Conservation (phyloP, 2,329 filamentous ascomycete genomes). For the Neofusicoccum umdonicola region DNA sequence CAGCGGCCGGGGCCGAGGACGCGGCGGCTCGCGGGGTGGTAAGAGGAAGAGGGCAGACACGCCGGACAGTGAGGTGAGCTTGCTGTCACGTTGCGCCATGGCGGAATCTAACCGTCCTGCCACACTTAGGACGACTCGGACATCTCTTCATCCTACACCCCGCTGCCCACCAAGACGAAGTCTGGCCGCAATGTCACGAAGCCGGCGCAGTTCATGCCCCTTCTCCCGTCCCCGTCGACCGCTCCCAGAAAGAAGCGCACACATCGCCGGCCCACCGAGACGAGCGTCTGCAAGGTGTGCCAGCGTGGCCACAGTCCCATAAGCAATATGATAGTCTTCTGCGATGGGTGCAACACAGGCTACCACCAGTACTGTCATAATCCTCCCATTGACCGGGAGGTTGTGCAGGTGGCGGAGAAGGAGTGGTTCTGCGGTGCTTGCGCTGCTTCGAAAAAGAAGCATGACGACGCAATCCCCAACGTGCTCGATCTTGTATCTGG, state of each 20-base stretch:
- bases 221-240: constrained; percentile 48
- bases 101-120: constrained; percentile 6
- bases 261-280: constrained; percentile 31
- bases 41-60: constrained; percentile 41
- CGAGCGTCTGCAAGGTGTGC: constrained; percentile 68
- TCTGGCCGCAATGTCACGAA: constrained; percentile 71
- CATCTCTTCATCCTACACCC: constrained; percentile 48
- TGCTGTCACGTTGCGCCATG: constrained; percentile 6
- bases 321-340: constrained; percentile 82
- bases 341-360: constrained; percentile 73
- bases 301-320: constrained; percentile 67
- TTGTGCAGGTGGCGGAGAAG: constrained; percentile 63
- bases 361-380: constrained; percentile 84
- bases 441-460: constrained; percentile 32
- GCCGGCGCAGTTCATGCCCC: constrained; percentile 62
- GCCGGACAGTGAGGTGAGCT: constrained; percentile 35
- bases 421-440: constrained; percentile 73
- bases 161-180: constrained; percentile 66
- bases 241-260: constrained; percentile 47
- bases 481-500: constrained; percentile 40
- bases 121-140: constrained; percentile 34
- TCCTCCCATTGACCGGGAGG: constrained; percentile 68
- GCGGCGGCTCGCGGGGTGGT: constrained; percentile 36
- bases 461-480: constrained; percentile 37
- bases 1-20: constrained; percentile 37